Evolutionary conservation across 352 stramenopile species (phyloP).

Genomic region (Nothophytophthora sp.): DNA sequence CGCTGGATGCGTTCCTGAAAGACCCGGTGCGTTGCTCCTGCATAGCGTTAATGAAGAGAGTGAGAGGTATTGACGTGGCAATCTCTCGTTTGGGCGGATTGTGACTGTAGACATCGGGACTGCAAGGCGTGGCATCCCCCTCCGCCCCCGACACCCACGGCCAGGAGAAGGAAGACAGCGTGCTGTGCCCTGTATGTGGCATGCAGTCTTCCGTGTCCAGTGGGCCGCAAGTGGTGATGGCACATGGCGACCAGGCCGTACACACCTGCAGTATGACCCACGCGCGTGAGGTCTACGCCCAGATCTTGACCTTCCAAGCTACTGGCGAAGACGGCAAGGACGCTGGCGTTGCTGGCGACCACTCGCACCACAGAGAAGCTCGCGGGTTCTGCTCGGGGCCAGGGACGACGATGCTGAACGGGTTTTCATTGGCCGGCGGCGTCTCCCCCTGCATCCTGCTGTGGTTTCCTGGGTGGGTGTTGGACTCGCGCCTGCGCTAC

Average conservation of each 20-base stretch:
- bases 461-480: slow-evolving; percentile 76
- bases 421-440: slow-evolving; percentile 48
- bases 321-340: slow-evolving; percentile 1
- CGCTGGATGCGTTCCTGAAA: slow-evolving; percentile 48
- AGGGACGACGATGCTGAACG: slow-evolving; percentile 78
- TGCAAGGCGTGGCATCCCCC: slow-evolving; percentile 45
- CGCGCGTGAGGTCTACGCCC: slow-evolving; percentile 59
- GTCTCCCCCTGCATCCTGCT: slow-evolving; percentile 63
- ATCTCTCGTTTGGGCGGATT: background rate
- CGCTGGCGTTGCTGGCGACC: no score
- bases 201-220: slow-evolving; percentile 57
- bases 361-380: slow-evolving; percentile 7
- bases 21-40: slow-evolving; percentile 54
- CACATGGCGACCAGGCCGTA: slow-evolving; percentile 58
- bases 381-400: slow-evolving; percentile 54
- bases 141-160: slow-evolving; percentile 1
- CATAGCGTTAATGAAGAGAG: no score
- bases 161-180: slow-evolving; percentile 11
- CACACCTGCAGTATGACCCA: slow-evolving; percentile 75
- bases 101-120: slow-evolving; percentile 35
- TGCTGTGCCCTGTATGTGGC: slow-evolving; percentile 66
- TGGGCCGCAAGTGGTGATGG: slow-evolving; percentile 54
- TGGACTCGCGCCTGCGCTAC: slow-evolving; percentile 58
- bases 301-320: slow-evolving; percentile 50
- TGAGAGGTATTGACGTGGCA: background rate